Conservation (phyloP, 371 early-diverging fungal genomes). For the Smittium mucronatum region DNA sequence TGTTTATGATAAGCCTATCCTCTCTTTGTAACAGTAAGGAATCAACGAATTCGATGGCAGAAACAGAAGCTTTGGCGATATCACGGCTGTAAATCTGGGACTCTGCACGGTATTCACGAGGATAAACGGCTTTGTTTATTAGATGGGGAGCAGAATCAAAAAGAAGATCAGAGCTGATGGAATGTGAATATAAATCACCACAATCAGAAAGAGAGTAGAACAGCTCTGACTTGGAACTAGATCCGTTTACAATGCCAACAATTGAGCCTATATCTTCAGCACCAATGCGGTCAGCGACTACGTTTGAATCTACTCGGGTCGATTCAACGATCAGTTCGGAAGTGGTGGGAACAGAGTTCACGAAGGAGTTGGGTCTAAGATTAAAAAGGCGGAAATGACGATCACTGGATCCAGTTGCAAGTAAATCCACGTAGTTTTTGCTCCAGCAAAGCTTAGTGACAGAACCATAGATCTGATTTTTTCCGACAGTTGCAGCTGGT, state of each 20-base stretch:
- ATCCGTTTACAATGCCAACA: constrained; percentile 24
- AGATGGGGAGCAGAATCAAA: constrained; percentile 17
- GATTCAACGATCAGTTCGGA: neutral
- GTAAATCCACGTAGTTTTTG: constrained; percentile 26
- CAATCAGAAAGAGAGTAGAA: constrained; percentile 30
- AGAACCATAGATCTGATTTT: constrained; percentile 23
- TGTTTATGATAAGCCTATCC: neutral
- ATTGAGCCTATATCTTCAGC: constrained; percentile 34
- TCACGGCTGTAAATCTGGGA: constrained; percentile 24
- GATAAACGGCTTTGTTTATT: constrained; percentile 8
- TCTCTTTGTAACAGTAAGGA: constrained; percentile 9
- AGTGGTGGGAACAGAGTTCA: neutral
- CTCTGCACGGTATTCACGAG: constrained; percentile 13
- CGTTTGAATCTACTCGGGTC: constrained; percentile 1
- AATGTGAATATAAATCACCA: constrained; percentile 30
- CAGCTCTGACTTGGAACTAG: neutral
- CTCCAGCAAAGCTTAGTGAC: constrained; percentile 31
- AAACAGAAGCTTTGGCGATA: constrained; percentile 17
- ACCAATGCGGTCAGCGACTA: constrained; percentile 23
- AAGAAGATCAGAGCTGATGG: constrained; percentile 18
- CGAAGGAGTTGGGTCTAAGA: constrained; percentile 17
- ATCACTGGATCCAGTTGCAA: constrained; percentile 30
- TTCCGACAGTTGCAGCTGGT: constrained; percentile 19
- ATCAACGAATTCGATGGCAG: constrained; percentile 16
- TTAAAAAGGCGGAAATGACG: constrained; percentile 28